Evolutionary conservation across 352 stramenopile genomes (phyloP), one percentile per base, ranked within the genome.

Genomic region (Paralagenidium karlingii): DNA sequence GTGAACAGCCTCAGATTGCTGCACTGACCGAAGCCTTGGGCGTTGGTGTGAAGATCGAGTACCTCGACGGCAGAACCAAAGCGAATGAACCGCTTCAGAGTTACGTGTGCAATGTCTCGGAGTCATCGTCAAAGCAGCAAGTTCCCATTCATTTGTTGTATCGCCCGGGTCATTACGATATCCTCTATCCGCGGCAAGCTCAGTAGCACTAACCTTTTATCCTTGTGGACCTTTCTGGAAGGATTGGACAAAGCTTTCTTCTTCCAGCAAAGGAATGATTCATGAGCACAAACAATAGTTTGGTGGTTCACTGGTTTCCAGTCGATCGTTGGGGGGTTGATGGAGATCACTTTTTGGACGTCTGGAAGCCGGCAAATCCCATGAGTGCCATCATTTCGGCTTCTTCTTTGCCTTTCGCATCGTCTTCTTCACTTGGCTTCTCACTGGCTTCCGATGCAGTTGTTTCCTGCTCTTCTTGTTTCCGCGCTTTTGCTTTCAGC

Each of bases 101-200:
- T 43, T 85, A 88, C 51, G 52, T 80, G 18, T 88, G 68, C 34
- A 22, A 31, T 24, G 15, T 21, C 24, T 27, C 25, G 2, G 24
- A 43, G 24, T 16, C 30, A 7, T 25, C 25, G 16, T 50, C 44
- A 7, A 25, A 47, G 9, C 28, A 49, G 31, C 39, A 59, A 8
- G 40, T 54, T 24, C 48, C 48, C 0, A 69, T 96, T 28, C 70
- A 74, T 28, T 55, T 97, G 39, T 58, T 97, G 19, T 97, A 97
- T 69, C 79, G 91, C 42, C 88, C 88, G 12, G 91, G 91, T 10
- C 91, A 97, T 58, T 97, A 97, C 67, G 91, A 97, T 56, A 91
- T 97, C 38, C 60, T 97, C 39, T 97, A 97, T 47, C 61, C 60
- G 13, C 47, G 58, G n/a, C n/a, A n/a, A n/a, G n/a, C n/a, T n/a